A percentile compares a stretch with the other conserved stretches of the same genome.
phyloP scores from a whole-genome alignment of 192 early-diverging fungal species.

The Gonapodya prolifera region DNA sequence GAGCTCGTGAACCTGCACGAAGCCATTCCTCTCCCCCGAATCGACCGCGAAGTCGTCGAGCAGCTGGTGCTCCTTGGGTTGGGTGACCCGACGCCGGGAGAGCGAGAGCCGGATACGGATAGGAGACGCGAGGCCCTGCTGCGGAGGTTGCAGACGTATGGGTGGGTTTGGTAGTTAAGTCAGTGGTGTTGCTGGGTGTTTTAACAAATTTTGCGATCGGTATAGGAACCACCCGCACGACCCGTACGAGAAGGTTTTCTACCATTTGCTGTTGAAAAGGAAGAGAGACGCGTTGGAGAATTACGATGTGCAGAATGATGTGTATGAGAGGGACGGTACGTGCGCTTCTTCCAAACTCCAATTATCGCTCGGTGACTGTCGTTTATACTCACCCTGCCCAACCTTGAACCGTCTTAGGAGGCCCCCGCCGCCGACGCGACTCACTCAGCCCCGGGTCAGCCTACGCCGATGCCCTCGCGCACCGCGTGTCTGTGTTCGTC shows the following conservation, averaged over 20 bases:
- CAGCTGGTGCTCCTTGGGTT: slow-evolving; percentile 33
- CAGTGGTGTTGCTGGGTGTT: not conserved
- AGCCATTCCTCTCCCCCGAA: not conserved
- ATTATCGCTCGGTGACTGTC: no score
- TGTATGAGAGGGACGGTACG: slow-evolving; percentile 24
- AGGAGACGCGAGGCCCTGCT: slow-evolving; percentile 11
- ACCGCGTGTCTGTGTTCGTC: not conserved
- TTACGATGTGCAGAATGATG: slow-evolving; percentile 19
- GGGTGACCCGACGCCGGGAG: slow-evolving; percentile 15
- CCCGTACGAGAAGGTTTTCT: slow-evolving; percentile 35
- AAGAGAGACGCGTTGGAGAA: slow-evolving; percentile 37
- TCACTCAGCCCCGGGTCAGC: not conserved
- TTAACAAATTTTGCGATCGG: not conserved
- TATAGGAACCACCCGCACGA: not conserved
- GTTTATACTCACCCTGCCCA: no score
- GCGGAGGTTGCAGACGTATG: slow-evolving; percentile 11
- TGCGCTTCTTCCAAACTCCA: no score
- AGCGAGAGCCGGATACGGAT: not conserved
- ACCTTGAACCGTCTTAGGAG: no score
- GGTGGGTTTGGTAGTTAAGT: slow-evolving; percentile 14
- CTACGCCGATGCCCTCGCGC: not conserved
- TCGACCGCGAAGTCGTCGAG: slow-evolving; percentile 33
- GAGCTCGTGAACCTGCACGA: not conserved
- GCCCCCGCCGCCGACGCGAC: not conserved
- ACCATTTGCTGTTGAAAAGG: slow-evolving; percentile 28